Conservation (phyloP, 148 eudicot species). For the Euryodendron excelsum region DNA sequence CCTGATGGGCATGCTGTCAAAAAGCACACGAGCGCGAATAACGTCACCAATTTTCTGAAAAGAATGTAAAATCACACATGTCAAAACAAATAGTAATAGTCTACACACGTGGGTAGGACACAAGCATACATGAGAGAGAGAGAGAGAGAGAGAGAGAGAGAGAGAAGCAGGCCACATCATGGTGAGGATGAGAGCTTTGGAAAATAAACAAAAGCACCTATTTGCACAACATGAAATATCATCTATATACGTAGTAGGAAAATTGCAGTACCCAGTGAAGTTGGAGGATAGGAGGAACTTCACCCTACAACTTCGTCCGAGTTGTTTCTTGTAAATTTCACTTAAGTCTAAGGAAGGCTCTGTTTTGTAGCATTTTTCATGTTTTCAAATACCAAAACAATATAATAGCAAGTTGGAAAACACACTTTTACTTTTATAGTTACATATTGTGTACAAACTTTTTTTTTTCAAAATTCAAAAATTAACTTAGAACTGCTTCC, state of each 20-base stretch:
- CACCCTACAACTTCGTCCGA: not conserved
- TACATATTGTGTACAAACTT: too few relatives aligned
- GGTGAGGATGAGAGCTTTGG: not conserved
- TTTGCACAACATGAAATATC: not conserved
- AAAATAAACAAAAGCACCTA: not conserved
- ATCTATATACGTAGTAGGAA: not conserved
- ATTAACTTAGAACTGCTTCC: too few relatives aligned
- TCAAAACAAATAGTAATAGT: not conserved
- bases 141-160: not conserved
- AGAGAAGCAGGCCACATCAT: not conserved
- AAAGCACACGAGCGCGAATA: constrained; percentile 11
- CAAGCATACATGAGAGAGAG: not conserved
- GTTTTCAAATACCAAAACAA: too few relatives aligned
- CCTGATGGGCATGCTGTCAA: constrained; percentile 16
- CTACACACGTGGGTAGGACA: too few relatives aligned
- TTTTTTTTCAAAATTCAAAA: too few relatives aligned
- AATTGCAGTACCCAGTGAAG: not conserved
- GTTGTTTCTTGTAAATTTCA: not conserved
- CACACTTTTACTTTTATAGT: too few relatives aligned
- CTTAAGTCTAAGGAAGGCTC: too few relatives aligned
- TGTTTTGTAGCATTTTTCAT: too few relatives aligned
- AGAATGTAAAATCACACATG: not conserved
- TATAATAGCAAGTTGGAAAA: too few relatives aligned
- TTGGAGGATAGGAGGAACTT: not conserved
- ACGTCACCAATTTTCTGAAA: constrained; percentile 20